These are phyloP conservation scores for Massariosphaeria phaeospora DNA, from an alignment of 495 filamentous ascomycete genomes.

Conservation along the genomic window DNA sequence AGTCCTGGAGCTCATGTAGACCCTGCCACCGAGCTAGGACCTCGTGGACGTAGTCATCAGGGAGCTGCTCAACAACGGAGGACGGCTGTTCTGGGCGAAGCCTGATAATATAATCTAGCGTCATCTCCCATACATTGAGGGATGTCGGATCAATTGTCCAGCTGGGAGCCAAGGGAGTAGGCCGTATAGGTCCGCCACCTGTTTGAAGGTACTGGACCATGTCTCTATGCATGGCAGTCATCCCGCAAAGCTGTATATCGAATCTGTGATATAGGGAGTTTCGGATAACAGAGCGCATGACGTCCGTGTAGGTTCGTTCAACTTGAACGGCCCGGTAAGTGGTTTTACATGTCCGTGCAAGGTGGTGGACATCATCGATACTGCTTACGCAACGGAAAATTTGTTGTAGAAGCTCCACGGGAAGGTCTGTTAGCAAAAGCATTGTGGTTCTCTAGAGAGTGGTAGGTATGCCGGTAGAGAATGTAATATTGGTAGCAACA, in stretches of 20 bases:
- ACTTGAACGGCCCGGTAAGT: slow-evolving; percentile 1
- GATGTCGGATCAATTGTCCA: not conserved
- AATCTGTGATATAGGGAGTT: slow-evolving; percentile 7
- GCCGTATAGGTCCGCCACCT: not conserved
- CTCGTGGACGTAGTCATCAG: slow-evolving; percentile 6
- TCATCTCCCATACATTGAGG: no score
- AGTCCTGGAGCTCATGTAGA: slow-evolving; percentile 6
- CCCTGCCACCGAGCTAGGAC: slow-evolving; percentile 21
- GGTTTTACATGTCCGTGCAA: slow-evolving; percentile 5
- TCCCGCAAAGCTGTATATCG: slow-evolving; percentile 18
- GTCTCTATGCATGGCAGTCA: slow-evolving; percentile 12
- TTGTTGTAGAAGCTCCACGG: slow-evolving; percentile 13
- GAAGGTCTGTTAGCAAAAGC: not conserved
- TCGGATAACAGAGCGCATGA: slow-evolving; percentile 21
- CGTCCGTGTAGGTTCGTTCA: not conserved
- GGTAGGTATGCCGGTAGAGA: not conserved
- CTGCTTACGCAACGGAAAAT: slow-evolving; percentile 7
- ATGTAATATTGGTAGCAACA: no score
- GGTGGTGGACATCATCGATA: slow-evolving; percentile 25
- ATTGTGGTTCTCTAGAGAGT: not conserved
- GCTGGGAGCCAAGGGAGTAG: not conserved
- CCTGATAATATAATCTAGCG: no score
- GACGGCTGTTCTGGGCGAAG: no score
- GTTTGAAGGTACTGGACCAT: no score
- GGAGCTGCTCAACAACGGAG: not conserved